phyloP scores from a whole-genome alignment of 345 rosid species.

The Tarenaya hassleriana region DNA sequence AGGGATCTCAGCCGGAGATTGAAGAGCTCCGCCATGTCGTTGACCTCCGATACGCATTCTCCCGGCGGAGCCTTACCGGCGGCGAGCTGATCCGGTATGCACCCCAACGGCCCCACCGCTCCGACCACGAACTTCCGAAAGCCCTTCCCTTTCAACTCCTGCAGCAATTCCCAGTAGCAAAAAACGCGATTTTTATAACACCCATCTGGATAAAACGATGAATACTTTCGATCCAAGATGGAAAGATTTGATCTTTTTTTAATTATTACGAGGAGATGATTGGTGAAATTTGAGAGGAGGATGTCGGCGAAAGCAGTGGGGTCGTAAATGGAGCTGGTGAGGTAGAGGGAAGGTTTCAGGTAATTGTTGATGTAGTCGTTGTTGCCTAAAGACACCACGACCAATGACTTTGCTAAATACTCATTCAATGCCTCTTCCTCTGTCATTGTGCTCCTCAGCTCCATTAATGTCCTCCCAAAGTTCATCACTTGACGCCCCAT shows the following conservation, averaged over 20 bases:
- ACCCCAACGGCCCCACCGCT: constrained; percentile 57
- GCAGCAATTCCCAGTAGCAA: not conserved
- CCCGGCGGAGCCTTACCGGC: constrained; percentile 32
- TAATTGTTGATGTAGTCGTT: constrained; percentile 83
- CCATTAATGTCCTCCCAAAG: constrained; percentile 47
- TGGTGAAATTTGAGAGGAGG: constrained; percentile 43
- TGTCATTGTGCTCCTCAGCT: constrained; percentile 30
- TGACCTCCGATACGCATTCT: constrained; percentile 36
- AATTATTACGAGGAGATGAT: constrained; percentile 45
- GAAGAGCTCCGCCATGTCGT: constrained; percentile 39
- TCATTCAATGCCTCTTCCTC: constrained; percentile 13
- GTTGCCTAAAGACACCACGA: constrained; percentile 55
- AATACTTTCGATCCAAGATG: too few species aligned
- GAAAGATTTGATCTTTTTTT: too few species aligned
- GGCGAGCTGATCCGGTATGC: constrained; percentile 56
- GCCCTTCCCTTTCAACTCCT: constrained; percentile 51
- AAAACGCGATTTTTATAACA: not conserved
- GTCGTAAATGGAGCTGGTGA: constrained; percentile 42
- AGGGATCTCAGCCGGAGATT: constrained; percentile 38
- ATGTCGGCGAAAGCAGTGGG: constrained; percentile 47
- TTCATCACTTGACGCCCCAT: constrained; percentile 53
- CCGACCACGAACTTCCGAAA: constrained; percentile 58
- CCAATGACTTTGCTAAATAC: constrained; percentile 47
- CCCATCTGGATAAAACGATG: too few species aligned
- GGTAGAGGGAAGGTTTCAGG: constrained; percentile 50